A percentile compares a stretch with the other conserved stretches of the same genome.
Evolutionary conservation across 2,329 filamentous ascomycete genomes (phyloP).

Genomic region (Calonectria pauciramosa): DNA sequence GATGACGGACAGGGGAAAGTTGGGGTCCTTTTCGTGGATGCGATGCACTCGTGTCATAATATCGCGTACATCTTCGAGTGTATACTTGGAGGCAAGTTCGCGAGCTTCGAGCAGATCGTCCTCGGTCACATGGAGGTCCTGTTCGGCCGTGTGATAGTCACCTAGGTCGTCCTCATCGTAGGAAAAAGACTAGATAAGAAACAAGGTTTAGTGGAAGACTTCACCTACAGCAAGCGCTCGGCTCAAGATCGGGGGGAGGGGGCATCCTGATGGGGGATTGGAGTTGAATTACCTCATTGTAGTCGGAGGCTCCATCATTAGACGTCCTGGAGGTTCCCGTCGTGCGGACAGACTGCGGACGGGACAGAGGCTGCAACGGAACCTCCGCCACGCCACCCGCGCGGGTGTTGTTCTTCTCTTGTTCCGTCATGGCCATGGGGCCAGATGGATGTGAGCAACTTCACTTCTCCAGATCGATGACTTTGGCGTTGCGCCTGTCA

Average conservation of each 20-base stretch:
- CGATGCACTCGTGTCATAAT: conserved; percentile 58
- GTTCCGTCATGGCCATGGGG: conserved; percentile 49
- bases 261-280: neutral
- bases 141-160: conserved; percentile 50
- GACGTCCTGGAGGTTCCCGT: conserved; percentile 15
- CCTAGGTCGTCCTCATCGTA: conserved; percentile 55
- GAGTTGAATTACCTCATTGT: conserved; percentile 42
- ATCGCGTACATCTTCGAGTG: conserved; percentile 58
- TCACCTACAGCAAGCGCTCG: neutral
- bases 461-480: conserved; percentile 39
- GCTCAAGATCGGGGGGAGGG: neutral
- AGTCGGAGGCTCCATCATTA: conserved; percentile 43
- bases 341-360: conserved; percentile 19
- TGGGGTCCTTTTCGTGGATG: conserved; percentile 59
- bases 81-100: conserved; percentile 58
- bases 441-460: conserved; percentile 33
- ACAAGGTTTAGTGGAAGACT: conserved; percentile 1
- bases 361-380: conserved; percentile 32
- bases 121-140: conserved; percentile 61
- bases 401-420: conserved; percentile 46
- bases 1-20: conserved; percentile 56
- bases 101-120: conserved; percentile 61
- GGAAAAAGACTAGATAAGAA: conserved; percentile 50
- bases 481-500: conserved; percentile 25
- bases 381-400: conserved; percentile 36